phyloP scores from a whole-genome alignment of 345 rosid species.

The Eutrema yunnanense region DNA sequence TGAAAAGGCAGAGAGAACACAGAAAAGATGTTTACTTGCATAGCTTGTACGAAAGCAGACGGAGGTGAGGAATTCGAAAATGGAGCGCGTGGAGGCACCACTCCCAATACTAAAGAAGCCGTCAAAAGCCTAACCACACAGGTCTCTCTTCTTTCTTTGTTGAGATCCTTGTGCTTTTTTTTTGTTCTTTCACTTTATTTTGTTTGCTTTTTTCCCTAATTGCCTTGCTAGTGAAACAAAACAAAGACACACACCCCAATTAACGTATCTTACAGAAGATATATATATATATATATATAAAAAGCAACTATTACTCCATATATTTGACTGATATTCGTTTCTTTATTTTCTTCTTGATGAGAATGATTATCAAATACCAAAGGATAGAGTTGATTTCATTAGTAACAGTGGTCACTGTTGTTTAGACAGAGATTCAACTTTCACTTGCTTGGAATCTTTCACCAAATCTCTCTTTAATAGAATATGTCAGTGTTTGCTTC shows the following conservation, averaged over 20 bases:
- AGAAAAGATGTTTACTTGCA: slow-evolving; percentile 79
- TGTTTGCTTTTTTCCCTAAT: slow-evolving; percentile 5
- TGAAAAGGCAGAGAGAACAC: background rate
- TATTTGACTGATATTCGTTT: slow-evolving; percentile 7
- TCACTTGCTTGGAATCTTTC: slow-evolving; percentile 23
- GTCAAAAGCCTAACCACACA: slow-evolving; percentile 98
- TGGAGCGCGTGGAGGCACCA: slow-evolving; percentile 70
- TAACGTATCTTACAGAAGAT: slow-evolving; percentile 25
- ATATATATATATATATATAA: background rate
- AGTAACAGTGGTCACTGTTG: slow-evolving; percentile 7
- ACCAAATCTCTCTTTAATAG: slow-evolving; percentile 17
- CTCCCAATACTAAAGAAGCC: slow-evolving; percentile 90
- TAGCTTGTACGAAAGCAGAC: slow-evolving; percentile 91
- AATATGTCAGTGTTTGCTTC: slow-evolving; percentile 24
- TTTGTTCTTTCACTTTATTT: slow-evolving; percentile 1
- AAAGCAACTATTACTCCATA: slow-evolving; percentile 21
- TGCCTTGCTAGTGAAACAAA: slow-evolving; percentile 36
- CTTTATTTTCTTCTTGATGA: background rate
- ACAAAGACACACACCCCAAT: slow-evolving; percentile 31
- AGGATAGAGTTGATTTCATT: background rate
- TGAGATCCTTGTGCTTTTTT: slow-evolving; percentile 6
- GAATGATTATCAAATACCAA: background rate
- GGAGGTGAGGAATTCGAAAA: slow-evolving; percentile 62
- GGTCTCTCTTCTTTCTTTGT: slow-evolving; percentile 35
- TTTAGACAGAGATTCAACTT: slow-evolving; percentile 11